Evolutionary conservation across 1,284 basidiomycete genomes (phyloP).

Genomic region (Cerioporus squamosus): DNA sequence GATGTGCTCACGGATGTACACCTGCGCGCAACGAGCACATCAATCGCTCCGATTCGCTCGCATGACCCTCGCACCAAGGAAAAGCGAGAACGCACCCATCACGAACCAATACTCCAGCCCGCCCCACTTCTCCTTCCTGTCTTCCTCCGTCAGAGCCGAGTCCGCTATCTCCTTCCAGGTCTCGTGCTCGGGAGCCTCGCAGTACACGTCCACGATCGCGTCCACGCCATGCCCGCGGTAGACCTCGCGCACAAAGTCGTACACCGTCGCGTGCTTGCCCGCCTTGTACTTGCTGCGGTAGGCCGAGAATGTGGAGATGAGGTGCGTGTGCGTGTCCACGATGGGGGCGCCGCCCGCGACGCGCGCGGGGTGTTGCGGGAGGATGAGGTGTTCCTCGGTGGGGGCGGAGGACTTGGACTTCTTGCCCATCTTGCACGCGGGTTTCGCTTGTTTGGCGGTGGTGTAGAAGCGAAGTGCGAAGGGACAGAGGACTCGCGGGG

Average conservation of each 20-base stretch:
- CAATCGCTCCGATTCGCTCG: background rate
- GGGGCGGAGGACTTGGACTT: conserved; percentile 34
- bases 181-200: conserved; percentile 68
- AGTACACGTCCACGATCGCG: conserved; percentile 82
- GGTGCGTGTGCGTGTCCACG: conserved; percentile 82
- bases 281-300: conserved; percentile 65
- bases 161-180: conserved; percentile 76
- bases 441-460: background rate
- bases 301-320: conserved; percentile 67
- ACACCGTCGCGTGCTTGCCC: conserved; percentile 54
- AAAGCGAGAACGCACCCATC: conserved; percentile 54
- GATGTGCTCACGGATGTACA: conserved; percentile 68
- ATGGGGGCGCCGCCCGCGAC: conserved; percentile 43
- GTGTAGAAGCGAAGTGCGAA: background rate
- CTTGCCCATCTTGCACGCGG: conserved; percentile 34
- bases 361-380: conserved; percentile 30
- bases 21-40: conserved; percentile 41
- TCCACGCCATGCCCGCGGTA: conserved; percentile 61
- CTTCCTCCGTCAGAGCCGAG: conserved; percentile 59
- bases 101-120: conserved; percentile 77
- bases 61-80: background rate
- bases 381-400: conserved; percentile 31
- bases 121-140: conserved; percentile 56
- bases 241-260: conserved; percentile 67
- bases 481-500: background rate